These are phyloP conservation scores for Helotiales sp. DNA, from an alignment of 2,329 filamentous ascomycete genomes.

Conservation along the genomic window DNA sequence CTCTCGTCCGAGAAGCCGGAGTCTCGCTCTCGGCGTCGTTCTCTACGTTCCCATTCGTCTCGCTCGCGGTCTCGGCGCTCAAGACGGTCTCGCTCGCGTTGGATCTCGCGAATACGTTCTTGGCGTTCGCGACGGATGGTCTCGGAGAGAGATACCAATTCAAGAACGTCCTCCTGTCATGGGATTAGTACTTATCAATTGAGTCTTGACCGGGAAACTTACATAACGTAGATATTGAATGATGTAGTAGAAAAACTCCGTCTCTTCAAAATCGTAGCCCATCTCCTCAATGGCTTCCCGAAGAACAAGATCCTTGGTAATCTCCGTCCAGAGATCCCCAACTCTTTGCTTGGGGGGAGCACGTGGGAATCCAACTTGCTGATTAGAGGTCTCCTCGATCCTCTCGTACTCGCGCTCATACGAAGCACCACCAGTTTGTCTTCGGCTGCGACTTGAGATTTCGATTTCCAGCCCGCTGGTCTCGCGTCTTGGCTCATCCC, in stretches of 20 bases:
- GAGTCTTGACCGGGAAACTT: constrained; percentile 50
- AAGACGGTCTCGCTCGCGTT: constrained; percentile 60
- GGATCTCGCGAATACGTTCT: constrained; percentile 57
- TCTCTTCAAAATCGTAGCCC: constrained; percentile 91
- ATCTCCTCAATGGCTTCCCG: constrained; percentile 84
- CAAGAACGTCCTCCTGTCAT: constrained; percentile 80
- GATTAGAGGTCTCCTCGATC: constrained; percentile 57
- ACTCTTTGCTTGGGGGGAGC: constrained; percentile 35
- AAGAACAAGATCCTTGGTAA: constrained; percentile 89
- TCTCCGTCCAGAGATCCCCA: constrained; percentile 91
- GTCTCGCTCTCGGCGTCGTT: constrained; percentile 35
- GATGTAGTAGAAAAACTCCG: constrained; percentile 86
- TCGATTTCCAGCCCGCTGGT: constrained; percentile 40
- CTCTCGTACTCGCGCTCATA: constrained; percentile 51
- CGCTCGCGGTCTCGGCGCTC: constrained; percentile 54
- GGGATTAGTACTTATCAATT: constrained; percentile 43
- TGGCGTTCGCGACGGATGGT: constrained; percentile 72
- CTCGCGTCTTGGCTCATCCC: constrained; percentile 33
- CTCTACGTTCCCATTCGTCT: constrained; percentile 46
- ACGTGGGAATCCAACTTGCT: constrained; percentile 46
- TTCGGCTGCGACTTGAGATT: constrained; percentile 33
- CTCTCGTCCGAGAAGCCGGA: constrained; percentile 62
- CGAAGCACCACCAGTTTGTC: constrained; percentile 18
- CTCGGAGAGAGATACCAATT: constrained; percentile 81
- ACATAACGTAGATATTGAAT: constrained; percentile 90